Evolutionary conservation across 2,329 filamentous ascomycete species (phyloP).

Genomic region (Aspergillus latus): DNA sequence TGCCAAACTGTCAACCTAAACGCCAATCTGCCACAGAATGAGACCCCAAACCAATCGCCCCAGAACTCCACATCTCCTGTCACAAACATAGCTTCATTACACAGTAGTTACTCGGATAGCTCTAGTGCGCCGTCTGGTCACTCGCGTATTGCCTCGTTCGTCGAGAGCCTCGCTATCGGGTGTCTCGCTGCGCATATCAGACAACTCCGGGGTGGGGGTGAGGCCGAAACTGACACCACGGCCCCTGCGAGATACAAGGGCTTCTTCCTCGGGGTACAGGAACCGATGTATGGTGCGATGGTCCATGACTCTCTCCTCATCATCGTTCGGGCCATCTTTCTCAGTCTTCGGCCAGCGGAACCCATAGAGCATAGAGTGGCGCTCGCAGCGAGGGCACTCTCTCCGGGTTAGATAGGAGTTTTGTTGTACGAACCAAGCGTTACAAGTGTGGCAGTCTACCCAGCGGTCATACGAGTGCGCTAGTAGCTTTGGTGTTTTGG

Average conservation of each 20-base stretch:
- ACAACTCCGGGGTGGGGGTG: constrained; percentile 40
- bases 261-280: constrained; percentile 68
- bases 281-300: constrained; percentile 88
- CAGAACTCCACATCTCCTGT: constrained; percentile 14
- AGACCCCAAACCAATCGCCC: neutral
- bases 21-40: constrained; percentile 9
- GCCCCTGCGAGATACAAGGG: constrained; percentile 36
- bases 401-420: constrained; percentile 84
- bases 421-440: constrained; percentile 77
- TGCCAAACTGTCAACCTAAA: constrained; percentile 4
- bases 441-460: constrained; percentile 87
- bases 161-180: constrained; percentile 39
- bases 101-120: constrained; percentile 36
- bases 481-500: constrained; percentile 73
- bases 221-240: constrained; percentile 39
- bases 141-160: constrained; percentile 36
- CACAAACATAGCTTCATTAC: constrained; percentile 24
- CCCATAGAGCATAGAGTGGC: constrained; percentile 93
- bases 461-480: constrained; percentile 75
- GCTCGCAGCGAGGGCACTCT: constrained; percentile 87
- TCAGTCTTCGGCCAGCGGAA: constrained; percentile 97
- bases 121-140: constrained; percentile 34
- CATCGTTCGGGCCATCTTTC: constrained; percentile 70
- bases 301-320: constrained; percentile 69
- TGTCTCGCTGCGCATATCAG: constrained; percentile 40